phyloP scores from a whole-genome alignment of 2,329 filamentous ascomycete genomes.

The Ceratocystis diversiconidia region DNA sequence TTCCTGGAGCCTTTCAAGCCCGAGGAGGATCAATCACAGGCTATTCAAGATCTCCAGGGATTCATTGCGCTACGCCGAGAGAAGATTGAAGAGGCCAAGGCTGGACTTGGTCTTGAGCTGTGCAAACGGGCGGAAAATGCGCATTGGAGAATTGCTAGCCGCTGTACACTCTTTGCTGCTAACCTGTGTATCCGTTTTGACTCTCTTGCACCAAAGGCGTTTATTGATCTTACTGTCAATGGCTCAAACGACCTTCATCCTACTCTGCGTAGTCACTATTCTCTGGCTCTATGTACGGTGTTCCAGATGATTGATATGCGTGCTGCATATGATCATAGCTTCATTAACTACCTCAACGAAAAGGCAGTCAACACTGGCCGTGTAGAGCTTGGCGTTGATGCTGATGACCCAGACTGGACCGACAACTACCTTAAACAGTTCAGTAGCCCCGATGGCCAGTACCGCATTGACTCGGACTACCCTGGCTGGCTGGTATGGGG shows the following conservation, averaged over 20 bases:
- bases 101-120: slow-evolving; percentile 64
- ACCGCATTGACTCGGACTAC: slow-evolving; percentile 82
- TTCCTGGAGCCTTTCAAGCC: slow-evolving; percentile 34
- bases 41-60: slow-evolving; percentile 43
- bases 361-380: slow-evolving; percentile 51
- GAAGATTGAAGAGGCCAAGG: slow-evolving; percentile 73
- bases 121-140: slow-evolving; percentile 61
- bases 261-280: slow-evolving; percentile 65
- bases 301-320: slow-evolving; percentile 82
- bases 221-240: slow-evolving; percentile 67
- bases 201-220: slow-evolving; percentile 62
- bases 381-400: slow-evolving; percentile 55
- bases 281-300: slow-evolving; percentile 57
- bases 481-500: slow-evolving; percentile 96
- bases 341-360: slow-evolving; percentile 58
- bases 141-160: slow-evolving; percentile 91
- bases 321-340: slow-evolving; percentile 72
- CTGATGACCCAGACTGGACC: slow-evolving; percentile 68
- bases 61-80: slow-evolving; percentile 62
- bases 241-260: slow-evolving; percentile 88
- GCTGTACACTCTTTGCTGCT: slow-evolving; percentile 79
- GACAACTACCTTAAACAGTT: slow-evolving; percentile 65
- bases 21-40: slow-evolving; percentile 39
- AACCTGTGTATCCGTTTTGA: slow-evolving; percentile 89
- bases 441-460: slow-evolving; percentile 56